Percentiles rank a stretch among this genome's conserved stretches.
Conservation (phyloP, 129 eudicot genomes). For the Chrysanthemum lavandulifolium region DNA sequence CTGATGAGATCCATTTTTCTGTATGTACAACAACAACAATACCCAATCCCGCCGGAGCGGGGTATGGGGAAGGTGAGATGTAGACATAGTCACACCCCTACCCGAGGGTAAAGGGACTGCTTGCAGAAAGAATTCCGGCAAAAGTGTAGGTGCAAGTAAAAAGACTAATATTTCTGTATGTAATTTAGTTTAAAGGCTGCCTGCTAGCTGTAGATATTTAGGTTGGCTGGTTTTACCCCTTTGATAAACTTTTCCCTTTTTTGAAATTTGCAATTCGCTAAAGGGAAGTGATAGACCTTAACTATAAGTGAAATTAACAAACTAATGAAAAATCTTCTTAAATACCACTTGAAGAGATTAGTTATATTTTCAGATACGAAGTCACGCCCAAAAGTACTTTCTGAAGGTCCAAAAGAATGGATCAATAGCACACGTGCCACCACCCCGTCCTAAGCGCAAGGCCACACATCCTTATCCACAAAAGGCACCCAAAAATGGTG, state of each 20-base stretch:
- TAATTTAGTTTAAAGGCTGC: conserved; percentile 1
- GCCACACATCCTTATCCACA: conserved; percentile 99
- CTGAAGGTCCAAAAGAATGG: conserved; percentile 97
- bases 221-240: conserved; percentile 16
- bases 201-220: conserved; percentile 6
- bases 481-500: conserved; percentile 85
- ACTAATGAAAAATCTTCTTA: conserved; percentile 20
- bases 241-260: not conserved
- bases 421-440: conserved; percentile 95
- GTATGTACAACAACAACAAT: not conserved
- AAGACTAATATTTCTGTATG: not conserved
- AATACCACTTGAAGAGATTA: conserved; percentile 17
- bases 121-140: too few species aligned
- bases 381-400: conserved; percentile 98
- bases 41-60: too few species aligned
- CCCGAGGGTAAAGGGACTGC: too few species aligned
- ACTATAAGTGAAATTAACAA: conserved; percentile 19
- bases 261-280: too few species aligned
- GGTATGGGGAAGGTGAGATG: too few species aligned
- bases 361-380: conserved; percentile 67
- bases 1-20: not conserved
- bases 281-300: not conserved
- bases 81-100: too few species aligned
- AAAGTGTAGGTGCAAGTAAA: too few species aligned
- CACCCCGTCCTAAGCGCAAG: conserved; percentile 98